Evolutionary conservation across 805 yeast genomes (phyloP), one percentile per base, ranked within the genome.

Genomic region (Sugiyamaella boreocaroliniensis): DNA sequence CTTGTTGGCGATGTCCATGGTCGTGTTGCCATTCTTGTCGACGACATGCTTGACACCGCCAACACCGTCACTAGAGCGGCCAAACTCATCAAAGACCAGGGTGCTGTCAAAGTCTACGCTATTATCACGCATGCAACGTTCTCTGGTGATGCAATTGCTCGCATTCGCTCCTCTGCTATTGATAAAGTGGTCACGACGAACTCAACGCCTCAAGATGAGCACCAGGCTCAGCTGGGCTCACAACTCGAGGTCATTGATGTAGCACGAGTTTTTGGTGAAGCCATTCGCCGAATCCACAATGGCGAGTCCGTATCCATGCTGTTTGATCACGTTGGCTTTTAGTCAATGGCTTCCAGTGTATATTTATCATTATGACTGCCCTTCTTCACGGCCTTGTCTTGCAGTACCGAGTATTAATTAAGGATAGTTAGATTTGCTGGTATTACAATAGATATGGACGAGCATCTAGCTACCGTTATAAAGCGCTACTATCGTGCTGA

Each of bases 301-400:
- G 99, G 99, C 60, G 99, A 93, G 73, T 82, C 92, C 14, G 96
- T 93, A 15, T 85, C 95, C 16, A 85, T 89, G 87, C 74, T 93
- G 55, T 93, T 90, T 71, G 97, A 89, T 62, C 90, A 86, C 61
- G 95, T 52, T 8, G 48, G 48, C 15, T 47, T 47, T 15, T 47
- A 41, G 43, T 6, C 26, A n/a, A n/a, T n/a, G n/a, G n/a, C 16
- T 14, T n/a, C 9, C n/a, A 16, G 32, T 47, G 18, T 37, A 47
- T 47, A 29, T 45, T 19, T 43, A 43, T 32, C 50, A n/a, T n/a
- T n/a, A n/a, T n/a, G n/a, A n/a, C n/a, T n/a, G n/a, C 26, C 26
- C 26, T 40, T 47, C 45, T 47, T 19, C 20, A 16, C 37, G 26
- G 26, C 26, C n/a, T n/a, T n/a, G n/a, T n/a, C n/a, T n/a, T n/a